Evolutionary conservation across 441 rosid species (phyloP).

Genomic region (Bocquillonia castaneifolia): DNA sequence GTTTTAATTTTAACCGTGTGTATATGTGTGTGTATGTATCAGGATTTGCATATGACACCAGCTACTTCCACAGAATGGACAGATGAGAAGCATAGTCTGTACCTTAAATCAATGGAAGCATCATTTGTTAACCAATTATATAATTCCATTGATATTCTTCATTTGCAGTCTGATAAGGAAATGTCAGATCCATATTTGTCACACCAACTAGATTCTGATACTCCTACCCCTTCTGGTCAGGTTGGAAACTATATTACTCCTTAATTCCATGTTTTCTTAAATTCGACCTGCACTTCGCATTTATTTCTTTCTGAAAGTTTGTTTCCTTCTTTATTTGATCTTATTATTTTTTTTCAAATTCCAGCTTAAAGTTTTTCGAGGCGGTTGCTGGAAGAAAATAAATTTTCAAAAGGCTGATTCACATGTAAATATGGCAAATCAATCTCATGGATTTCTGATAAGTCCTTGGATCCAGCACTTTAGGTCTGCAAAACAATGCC

Average conservation of each 20-base stretch:
- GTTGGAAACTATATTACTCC: conserved; percentile 37
- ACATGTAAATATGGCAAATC: conserved; percentile 20
- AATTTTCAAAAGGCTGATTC: conserved; percentile 34
- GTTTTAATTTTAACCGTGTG: conserved; percentile 5
- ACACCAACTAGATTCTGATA: conserved; percentile 18
- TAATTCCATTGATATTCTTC: conserved; percentile 34
- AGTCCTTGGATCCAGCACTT: conserved; percentile 55
- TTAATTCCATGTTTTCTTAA: too few species aligned
- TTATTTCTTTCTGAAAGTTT: background rate
- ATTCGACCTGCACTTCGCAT: background rate
- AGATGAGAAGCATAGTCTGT: conserved; percentile 66
- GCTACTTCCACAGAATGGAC: conserved; percentile 55
- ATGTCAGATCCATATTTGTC: conserved; percentile 25
- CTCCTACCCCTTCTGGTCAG: conserved; percentile 39
- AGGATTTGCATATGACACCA: conserved; percentile 34
- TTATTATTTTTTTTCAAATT: conserved; percentile 21
- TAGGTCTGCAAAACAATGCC: conserved; percentile 30
- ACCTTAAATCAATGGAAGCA: conserved; percentile 61
- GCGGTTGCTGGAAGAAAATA: conserved; percentile 51
- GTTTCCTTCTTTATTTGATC: background rate
- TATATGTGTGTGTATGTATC: conserved; percentile 12
- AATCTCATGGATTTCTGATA: conserved; percentile 23
- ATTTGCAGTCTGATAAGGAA: conserved; percentile 25
- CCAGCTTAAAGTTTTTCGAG: conserved; percentile 53
- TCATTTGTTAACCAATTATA: conserved; percentile 73